These are phyloP conservation scores for Erodium trifolium DNA, from an alignment of 441 rosid genomes.

Conservation along the genomic window DNA sequence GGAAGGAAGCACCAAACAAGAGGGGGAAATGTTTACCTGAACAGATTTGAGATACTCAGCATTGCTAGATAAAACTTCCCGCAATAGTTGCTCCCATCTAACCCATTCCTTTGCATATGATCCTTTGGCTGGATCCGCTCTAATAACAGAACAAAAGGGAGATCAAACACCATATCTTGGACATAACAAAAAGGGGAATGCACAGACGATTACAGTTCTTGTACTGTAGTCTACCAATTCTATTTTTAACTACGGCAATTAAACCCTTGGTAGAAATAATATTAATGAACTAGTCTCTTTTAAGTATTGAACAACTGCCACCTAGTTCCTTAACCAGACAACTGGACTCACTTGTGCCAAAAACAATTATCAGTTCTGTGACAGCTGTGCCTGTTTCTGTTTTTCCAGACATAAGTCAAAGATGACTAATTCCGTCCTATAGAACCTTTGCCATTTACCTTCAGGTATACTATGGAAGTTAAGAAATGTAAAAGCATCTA, in stretches of 20 bases:
- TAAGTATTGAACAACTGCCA: background rate
- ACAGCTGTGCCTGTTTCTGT: background rate
- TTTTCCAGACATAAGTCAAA: background rate
- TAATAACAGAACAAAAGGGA: slow-evolving; percentile 25
- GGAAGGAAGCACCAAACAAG: background rate
- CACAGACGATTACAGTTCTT: background rate
- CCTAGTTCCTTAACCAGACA: slow-evolving; percentile 1
- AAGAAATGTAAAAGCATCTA: background rate
- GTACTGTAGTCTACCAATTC: slow-evolving; percentile 5
- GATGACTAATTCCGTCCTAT: background rate
- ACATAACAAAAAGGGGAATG: background rate
- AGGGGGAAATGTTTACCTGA: slow-evolving; percentile 41
- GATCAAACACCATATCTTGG: background rate
- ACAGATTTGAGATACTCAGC: slow-evolving; percentile 57
- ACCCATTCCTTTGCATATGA: slow-evolving; percentile 66
- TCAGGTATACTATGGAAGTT: background rate
- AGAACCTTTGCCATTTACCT: background rate
- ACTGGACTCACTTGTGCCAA: background rate
- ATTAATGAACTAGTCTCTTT: background rate
- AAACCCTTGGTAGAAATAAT: slow-evolving; percentile 1
- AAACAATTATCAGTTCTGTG: background rate
- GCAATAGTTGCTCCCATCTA: slow-evolving; percentile 73
- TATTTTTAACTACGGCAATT: background rate
- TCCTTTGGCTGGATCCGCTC: slow-evolving; percentile 79
- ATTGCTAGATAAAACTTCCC: slow-evolving; percentile 38